These are phyloP conservation scores for Fusarium poae DNA, from an alignment of 2,329 filamentous ascomycete species.

Conservation along the genomic window DNA sequence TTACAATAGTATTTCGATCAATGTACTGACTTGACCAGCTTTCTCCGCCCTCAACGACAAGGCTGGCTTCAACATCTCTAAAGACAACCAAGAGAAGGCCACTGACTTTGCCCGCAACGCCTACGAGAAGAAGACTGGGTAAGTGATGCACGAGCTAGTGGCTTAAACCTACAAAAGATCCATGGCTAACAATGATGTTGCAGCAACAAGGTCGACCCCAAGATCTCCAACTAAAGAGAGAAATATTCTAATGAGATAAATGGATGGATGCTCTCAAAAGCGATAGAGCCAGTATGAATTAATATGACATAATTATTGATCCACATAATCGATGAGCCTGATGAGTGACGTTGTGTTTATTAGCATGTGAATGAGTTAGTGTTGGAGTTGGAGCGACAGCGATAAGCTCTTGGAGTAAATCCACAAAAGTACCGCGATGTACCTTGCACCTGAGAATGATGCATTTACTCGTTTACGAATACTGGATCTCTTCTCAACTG, in stretches of 20 bases:
- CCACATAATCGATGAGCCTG: background rate
- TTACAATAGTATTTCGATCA: background rate
- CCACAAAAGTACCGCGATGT: slow-evolving; percentile 4
- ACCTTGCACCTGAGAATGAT: background rate
- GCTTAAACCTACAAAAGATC: background rate
- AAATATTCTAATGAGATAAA: slow-evolving; percentile 27
- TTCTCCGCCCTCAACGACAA: slow-evolving; percentile 52
- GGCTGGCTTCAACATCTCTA: slow-evolving; percentile 53
- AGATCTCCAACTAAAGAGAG: slow-evolving; percentile 54
- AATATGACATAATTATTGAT: slow-evolving; percentile 28
- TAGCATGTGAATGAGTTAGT: slow-evolving; percentile 12
- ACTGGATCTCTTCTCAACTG: background rate
- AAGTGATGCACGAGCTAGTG: slow-evolving; percentile 23
- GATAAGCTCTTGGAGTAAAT: background rate
- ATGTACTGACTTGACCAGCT: slow-evolving; percentile 37
- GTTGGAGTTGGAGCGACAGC: background rate
- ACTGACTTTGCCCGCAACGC: slow-evolving; percentile 53
- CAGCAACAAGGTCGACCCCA: slow-evolving; percentile 46
- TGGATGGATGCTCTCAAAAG: slow-evolving; percentile 9
- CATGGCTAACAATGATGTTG: slow-evolving; percentile 17
- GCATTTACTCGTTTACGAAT: slow-evolving; percentile 15
- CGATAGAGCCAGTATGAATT: slow-evolving; percentile 37
- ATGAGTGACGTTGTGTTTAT: background rate
- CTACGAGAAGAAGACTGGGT: slow-evolving; percentile 57
- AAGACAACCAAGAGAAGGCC: slow-evolving; percentile 56